Percentiles rank a stretch among this genome's conserved stretches.
Evolutionary conservation across 192 early-diverging fungal genomes (phyloP).

Genomic region (Spinellus fusiger): DNA sequence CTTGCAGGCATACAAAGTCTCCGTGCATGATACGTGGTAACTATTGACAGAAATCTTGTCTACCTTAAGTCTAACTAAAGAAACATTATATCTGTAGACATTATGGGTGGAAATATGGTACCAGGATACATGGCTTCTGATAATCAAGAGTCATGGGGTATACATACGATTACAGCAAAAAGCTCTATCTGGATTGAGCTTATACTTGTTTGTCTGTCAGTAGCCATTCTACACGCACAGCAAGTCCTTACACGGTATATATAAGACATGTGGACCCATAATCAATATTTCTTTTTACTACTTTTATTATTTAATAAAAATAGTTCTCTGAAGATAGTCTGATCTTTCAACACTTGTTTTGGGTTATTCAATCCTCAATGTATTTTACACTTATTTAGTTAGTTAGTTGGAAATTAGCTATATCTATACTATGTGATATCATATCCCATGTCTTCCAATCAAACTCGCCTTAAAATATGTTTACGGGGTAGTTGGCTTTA

Average conservation of each 20-base stretch:
- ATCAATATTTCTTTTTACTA: no score
- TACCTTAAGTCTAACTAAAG: background rate
- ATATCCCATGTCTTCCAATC: no score
- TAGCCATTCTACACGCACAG: background rate
- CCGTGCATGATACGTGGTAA: slow-evolving; percentile 12
- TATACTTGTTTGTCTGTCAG: background rate
- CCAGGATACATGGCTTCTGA: background rate
- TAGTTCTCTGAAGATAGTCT: no score
- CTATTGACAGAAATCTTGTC: background rate
- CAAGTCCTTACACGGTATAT: background rate
- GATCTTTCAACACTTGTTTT: no score
- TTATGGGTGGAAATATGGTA: slow-evolving; percentile 9
- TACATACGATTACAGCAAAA: background rate
- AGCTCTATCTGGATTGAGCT: background rate
- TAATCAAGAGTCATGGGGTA: background rate
- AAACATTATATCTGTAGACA: background rate
- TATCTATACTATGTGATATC: no score
- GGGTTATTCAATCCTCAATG: no score
- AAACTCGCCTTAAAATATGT: no score
- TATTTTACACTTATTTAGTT: no score
- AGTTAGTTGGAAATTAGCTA: no score
- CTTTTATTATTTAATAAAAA: no score
- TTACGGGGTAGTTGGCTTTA: no score
- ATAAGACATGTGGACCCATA: background rate
- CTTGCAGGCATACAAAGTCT: slow-evolving; percentile 1